Evolutionary conservation across 179 eudicot genomes (phyloP).

Genomic region (Heliamphora pulchella): DNA sequence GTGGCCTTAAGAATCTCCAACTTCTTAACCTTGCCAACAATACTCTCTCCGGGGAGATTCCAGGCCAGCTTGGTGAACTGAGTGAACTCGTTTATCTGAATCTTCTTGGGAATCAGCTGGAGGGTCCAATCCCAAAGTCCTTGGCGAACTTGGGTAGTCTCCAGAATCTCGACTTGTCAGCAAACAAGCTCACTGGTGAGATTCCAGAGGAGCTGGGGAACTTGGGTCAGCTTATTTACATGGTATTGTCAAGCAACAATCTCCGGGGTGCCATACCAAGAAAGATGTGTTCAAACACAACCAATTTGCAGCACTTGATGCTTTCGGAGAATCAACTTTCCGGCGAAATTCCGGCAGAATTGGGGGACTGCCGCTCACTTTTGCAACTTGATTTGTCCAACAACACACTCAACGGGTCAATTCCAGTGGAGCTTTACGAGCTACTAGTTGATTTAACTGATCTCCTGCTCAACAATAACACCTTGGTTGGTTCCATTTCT

Average conservation of each 20-base stretch:
- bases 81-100: constrained; percentile 61
- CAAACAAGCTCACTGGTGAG: constrained; percentile 61
- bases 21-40: constrained; percentile 71
- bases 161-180: constrained; percentile 65
- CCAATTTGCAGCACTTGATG: constrained; percentile 52
- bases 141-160: constrained; percentile 46
- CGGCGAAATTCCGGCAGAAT: constrained; percentile 60
- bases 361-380: constrained; percentile 46
- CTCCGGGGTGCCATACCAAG: constrained; percentile 57
- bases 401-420: constrained; percentile 66
- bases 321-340: constrained; percentile 56
- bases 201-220: constrained; percentile 64
- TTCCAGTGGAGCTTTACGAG: constrained; percentile 57
- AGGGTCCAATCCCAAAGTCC: constrained; percentile 56
- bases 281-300: constrained; percentile 56
- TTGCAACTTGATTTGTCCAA: constrained; percentile 81
- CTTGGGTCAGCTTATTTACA: constrained; percentile 50
- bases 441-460: constrained; percentile 59
- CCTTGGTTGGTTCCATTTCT: constrained; percentile 59
- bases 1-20: constrained; percentile 43
- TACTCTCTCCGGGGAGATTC: constrained; percentile 58
- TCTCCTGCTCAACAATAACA: constrained; percentile 69
- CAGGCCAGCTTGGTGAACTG: constrained; percentile 52
- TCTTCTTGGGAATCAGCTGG: constrained; percentile 67
- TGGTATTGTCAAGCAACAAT: constrained; percentile 56